These are phyloP conservation scores for Cryptosporidium baileyi DNA, from an alignment of 169 alveolate genomes.

Conservation along the genomic window DNA sequence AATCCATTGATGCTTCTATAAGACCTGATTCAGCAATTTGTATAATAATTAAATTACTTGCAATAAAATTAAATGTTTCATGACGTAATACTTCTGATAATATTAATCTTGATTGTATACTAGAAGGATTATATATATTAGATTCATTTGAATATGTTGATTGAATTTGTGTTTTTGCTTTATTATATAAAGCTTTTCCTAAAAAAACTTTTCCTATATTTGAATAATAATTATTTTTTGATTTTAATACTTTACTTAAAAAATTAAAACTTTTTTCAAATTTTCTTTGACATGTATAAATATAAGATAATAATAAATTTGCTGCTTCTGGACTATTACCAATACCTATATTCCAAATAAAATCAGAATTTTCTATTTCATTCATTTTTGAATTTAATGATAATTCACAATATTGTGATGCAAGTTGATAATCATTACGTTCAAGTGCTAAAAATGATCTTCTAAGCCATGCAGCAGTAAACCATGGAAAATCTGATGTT, in stretches of 20 bases:
- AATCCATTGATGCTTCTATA: slow-evolving; percentile 11
- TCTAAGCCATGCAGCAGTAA: slow-evolving; percentile 63
- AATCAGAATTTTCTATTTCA: not conserved
- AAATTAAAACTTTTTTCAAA: slow-evolving; percentile 38
- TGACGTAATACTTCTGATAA: slow-evolving; percentile 14
- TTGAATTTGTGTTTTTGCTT: slow-evolving; percentile 27
- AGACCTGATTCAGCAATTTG: slow-evolving; percentile 57
- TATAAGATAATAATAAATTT: slow-evolving; percentile 19
- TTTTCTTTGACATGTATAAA: slow-evolving; percentile 21
- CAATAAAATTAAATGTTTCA: slow-evolving; percentile 41
- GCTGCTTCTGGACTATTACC: slow-evolving; percentile 54
- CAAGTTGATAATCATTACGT: slow-evolving; percentile 38
- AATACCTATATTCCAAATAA: slow-evolving; percentile 18
- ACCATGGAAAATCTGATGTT: slow-evolving; percentile 52
- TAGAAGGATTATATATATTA: slow-evolving; percentile 15
- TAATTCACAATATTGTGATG: slow-evolving; percentile 62
- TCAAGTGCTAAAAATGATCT: slow-evolving; percentile 60
- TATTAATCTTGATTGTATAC: slow-evolving; percentile 51
- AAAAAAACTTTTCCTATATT: slow-evolving; percentile 33
- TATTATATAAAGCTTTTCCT: slow-evolving; percentile 44
- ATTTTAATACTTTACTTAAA: slow-evolving; percentile 38
- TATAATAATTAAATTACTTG: slow-evolving; percentile 28
- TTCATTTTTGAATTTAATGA: not conserved
- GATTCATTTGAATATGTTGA: not conserved
- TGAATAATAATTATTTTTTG: slow-evolving; percentile 22